phyloP scores from a whole-genome alignment of 345 rosid species.

The Isatis tinctoria region DNA sequence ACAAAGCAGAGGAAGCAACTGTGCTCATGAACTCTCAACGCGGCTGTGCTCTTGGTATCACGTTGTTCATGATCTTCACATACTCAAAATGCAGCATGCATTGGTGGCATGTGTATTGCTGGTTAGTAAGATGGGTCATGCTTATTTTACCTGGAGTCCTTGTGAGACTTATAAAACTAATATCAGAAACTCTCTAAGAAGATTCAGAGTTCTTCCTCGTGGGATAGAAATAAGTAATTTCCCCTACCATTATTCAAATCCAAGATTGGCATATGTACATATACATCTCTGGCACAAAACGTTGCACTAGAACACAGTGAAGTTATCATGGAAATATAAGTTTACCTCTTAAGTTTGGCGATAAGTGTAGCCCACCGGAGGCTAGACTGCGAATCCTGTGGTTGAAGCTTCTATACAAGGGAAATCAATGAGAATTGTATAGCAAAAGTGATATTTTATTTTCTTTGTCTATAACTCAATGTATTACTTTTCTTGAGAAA shows the following conservation, averaged over 20 bases:
- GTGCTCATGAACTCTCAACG: background rate
- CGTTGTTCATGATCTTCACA: too few relatives aligned
- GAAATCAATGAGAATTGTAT: too few relatives aligned
- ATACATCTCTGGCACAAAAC: background rate
- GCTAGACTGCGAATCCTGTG: constrained; percentile 79
- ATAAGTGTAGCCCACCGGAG: constrained; percentile 74
- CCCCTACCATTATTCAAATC: constrained; percentile 7
- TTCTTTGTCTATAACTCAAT: too few relatives aligned
- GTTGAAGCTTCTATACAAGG: too few relatives aligned
- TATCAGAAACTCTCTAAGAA: background rate
- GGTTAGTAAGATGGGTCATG: background rate
- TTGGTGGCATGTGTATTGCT: background rate
- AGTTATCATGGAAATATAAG: background rate
- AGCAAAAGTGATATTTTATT: too few relatives aligned
- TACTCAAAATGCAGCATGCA: background rate
- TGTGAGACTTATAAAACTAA: background rate
- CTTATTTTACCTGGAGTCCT: too few relatives aligned
- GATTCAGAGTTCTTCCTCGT: background rate
- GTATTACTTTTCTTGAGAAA: too few relatives aligned
- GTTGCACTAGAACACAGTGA: constrained; percentile 10
- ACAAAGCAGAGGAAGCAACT: too few relatives aligned
- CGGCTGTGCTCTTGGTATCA: background rate
- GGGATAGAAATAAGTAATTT: background rate
- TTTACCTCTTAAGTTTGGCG: constrained; percentile 81
- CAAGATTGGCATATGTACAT: background rate